Evolutionary conservation across 495 filamentous ascomycete genomes (phyloP).

Genomic region (Penicillium mononematosum): DNA sequence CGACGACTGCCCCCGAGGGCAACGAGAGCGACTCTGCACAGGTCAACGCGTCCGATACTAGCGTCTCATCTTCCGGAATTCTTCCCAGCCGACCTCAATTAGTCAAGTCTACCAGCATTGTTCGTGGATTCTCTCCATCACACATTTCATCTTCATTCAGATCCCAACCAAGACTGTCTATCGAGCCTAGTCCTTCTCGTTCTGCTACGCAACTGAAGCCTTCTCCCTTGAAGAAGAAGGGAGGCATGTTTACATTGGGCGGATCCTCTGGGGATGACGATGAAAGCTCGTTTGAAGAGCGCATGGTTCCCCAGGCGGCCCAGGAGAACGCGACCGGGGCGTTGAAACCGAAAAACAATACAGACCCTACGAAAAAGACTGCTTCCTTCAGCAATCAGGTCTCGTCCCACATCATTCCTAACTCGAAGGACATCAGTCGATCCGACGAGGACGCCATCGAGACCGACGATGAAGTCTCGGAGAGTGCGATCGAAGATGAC

Average conservation of each 20-base stretch:
- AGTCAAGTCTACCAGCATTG: slow-evolving; percentile 69
- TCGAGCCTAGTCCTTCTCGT: slow-evolving; percentile 49
- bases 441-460: slow-evolving; percentile 75
- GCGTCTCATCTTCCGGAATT: slow-evolving; percentile 46
- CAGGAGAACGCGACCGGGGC: slow-evolving; percentile 55
- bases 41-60: slow-evolving; percentile 50
- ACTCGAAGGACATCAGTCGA: slow-evolving; percentile 56
- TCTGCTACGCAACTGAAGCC: slow-evolving; percentile 41
- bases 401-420: slow-evolving; percentile 60
- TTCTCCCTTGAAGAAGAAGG: slow-evolving; percentile 56
- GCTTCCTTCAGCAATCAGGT: slow-evolving; percentile 83
- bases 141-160: slow-evolving; percentile 71
- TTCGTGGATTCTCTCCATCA: slow-evolving; percentile 84
- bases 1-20: slow-evolving; percentile 51
- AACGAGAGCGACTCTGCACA: slow-evolving; percentile 46
- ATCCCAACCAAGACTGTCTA: slow-evolving; percentile 56
- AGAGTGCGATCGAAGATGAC: slow-evolving; percentile 86
- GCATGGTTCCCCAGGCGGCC: slow-evolving; percentile 45
- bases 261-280: slow-evolving; percentile 76
- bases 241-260: slow-evolving; percentile 72
- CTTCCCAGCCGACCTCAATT: slow-evolving; percentile 38
- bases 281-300: slow-evolving; percentile 74
- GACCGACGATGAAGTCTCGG: slow-evolving; percentile 67
- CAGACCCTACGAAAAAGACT: slow-evolving; percentile 63
- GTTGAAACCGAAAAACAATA: slow-evolving; percentile 34